Conservation (phyloP, 768 basidiomycete species). For the Megacollybia marginata region DNA sequence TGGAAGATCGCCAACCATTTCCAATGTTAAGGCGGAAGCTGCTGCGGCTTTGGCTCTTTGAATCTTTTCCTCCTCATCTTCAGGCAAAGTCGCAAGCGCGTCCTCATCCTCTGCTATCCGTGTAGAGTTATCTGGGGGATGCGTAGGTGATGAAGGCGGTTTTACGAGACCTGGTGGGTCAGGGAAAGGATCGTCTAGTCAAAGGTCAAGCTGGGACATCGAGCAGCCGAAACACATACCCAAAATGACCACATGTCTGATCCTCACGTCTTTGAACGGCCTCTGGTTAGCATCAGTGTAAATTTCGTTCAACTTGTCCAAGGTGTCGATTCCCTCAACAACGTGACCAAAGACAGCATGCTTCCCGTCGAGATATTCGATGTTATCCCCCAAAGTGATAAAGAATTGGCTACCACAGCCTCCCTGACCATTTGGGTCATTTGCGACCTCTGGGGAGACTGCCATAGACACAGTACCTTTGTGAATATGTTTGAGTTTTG, state of each 20-base stretch:
- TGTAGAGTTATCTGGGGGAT: constrained; percentile 78
- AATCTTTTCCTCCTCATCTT: constrained; percentile 76
- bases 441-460: constrained; percentile 73
- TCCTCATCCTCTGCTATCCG: constrained; percentile 96
- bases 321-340: constrained; percentile 86
- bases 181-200: constrained; percentile 86
- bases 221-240: constrained; percentile 39
- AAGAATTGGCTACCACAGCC: constrained; percentile 97
- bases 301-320: constrained; percentile 90
- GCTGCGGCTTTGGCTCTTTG: constrained; percentile 84
- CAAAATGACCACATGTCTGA: constrained; percentile 92
- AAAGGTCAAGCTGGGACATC: not conserved
- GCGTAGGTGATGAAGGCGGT: constrained; percentile 70
- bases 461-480: constrained; percentile 98
- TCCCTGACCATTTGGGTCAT: constrained; percentile 40
- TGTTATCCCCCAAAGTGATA: constrained; percentile 82
- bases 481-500: constrained; percentile 74
- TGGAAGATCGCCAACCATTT: constrained; percentile 99
- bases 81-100: constrained; percentile 70
- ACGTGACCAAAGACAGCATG: constrained; percentile 95
- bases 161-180: constrained; percentile 74
- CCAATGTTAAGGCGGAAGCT: constrained; percentile 91
- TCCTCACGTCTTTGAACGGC: constrained; percentile 90
- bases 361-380: constrained; percentile 91
- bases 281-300: constrained; percentile 84